These are phyloP conservation scores for Aspergillus sp. DNA, from an alignment of 2,329 filamentous ascomycete genomes.

Conservation along the genomic window DNA sequence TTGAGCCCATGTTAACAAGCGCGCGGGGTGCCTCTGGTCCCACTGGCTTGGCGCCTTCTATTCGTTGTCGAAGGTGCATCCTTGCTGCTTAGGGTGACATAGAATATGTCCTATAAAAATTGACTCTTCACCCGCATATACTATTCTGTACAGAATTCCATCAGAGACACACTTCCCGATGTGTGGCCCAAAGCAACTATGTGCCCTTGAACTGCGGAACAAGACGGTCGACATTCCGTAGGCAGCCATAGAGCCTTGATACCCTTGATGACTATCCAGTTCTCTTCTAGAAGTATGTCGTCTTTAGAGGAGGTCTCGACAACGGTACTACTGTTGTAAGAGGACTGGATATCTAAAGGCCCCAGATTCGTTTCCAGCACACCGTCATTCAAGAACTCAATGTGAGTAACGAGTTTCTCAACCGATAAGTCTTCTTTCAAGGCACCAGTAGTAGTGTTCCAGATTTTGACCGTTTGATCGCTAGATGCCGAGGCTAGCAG, in stretches of 20 bases:
- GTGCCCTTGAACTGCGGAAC: slow-evolving; percentile 7
- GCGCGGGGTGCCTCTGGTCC: too few species aligned
- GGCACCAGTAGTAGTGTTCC: slow-evolving; percentile 13
- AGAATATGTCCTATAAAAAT: too few species aligned
- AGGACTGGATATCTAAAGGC: background rate
- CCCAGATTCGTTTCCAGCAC: slow-evolving; percentile 7
- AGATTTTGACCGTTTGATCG: slow-evolving; percentile 11
- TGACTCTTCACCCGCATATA: too few species aligned
- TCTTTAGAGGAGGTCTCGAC: background rate
- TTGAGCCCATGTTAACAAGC: too few species aligned
- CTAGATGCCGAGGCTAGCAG: background rate
- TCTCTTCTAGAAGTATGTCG: background rate
- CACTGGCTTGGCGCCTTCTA: too few species aligned
- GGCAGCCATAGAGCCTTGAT: slow-evolving; percentile 18
- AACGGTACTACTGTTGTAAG: background rate
- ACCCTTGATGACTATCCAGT: slow-evolving; percentile 11
- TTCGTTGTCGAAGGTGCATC: too few species aligned
- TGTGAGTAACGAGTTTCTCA: slow-evolving; percentile 2
- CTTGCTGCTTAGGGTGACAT: too few species aligned
- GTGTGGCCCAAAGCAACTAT: slow-evolving; percentile 13
- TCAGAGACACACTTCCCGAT: slow-evolving; percentile 2
- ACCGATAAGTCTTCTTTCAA: slow-evolving; percentile 3
- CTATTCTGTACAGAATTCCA: too few species aligned
- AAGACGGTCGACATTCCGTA: slow-evolving; percentile 12
- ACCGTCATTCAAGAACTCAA: slow-evolving; percentile 10